Base-by-base conservation (phyloP, 148 eudicot species). In the Rheum nobile region DNA sequence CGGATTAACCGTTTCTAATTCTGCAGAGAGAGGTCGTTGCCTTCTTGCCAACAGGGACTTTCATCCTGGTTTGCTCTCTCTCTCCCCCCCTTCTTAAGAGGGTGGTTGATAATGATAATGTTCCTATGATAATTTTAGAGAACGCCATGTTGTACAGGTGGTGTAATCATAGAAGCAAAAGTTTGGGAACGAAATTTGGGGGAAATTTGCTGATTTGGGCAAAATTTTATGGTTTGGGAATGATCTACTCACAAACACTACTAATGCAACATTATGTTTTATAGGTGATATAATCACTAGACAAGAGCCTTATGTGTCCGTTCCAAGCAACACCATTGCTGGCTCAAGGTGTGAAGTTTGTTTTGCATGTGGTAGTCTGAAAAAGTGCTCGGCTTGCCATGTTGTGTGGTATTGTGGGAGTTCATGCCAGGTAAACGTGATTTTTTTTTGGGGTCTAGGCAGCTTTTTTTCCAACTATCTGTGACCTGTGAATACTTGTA, bases 321-420 rank as follows among this genome's bases (percentile, higher is more conserved):
- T 90, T 50, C 87, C 98, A 26, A 90, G 82, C 74, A 89, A 78
- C 76, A 72, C 86, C 38, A 83, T 86, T 0, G 74, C 75, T 69
- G 75, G 75, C 44, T 74, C 86, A 44, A 88, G 87, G 76, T 95
- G 98, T 75, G 97, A 91, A 59, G 83, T 86, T 78, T 95, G 98
- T 78, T 95, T 90, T 74, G 70, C 70, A 19, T 79, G 87, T 71
- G 82, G 38, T 75, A 84, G 81, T 78, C 72, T 91, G 48, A 91
- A 90, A 80, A 91, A 84, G 74, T 95, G 98, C 77, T 88, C 98
- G 3, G 86, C 89, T 81, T 95, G 98, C 77, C 97, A 83, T 48
- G 84, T 81, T 82, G 97, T 91, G 76, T 91, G 87, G 83, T 95
- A 95, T 74, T 95, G 98, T 77, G 87, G 91, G 75, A 90, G 85